Base-by-base conservation (phyloP, 140 eudicot species). In the Ambrosia hybrid region DNA sequence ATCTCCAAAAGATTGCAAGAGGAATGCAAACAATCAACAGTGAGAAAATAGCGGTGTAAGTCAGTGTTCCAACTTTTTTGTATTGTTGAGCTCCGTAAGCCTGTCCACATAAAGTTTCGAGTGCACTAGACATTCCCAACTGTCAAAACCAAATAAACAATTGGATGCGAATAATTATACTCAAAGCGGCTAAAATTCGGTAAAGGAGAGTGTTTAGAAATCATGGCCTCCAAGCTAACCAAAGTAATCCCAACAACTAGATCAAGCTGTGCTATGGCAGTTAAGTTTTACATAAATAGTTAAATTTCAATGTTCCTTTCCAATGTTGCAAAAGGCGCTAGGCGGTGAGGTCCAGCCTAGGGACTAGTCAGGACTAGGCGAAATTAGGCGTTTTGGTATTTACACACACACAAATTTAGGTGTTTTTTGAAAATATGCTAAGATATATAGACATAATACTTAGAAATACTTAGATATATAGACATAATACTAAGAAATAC, bases 71-170 rank as follows among this genome's bases (percentile, higher is more conserved):
- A 43, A 92, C 51, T 77, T 84, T 92, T 67, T 79, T 65, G 75
- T 89, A 93, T 61, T 93, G 98, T 53, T 85, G 82, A 67, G 98
- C 98, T 68, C 98, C 98, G 65, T 65, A 93, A 39, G 98, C 95
- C 68, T 93, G 98, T 60, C 98, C 98, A 68, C 96, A 81, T 51
- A 89, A 55, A 15, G 97, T 91, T 82, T 91, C 97, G 60, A 91
- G 75, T 13, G 89, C 97, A 81, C 91, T 86, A 5, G 95, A 85
- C 98, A 92, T 89, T 26, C 96, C 98, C 59, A 81, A 30, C 96
- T 89, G 88, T 79, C 53, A 30, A 70, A 45, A 46, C 37, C 37
- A 65, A 26, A 14, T 11, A 9, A 33, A 36, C 38, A 68, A 30
- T 30, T 7, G 2, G 1, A 30, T 68, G 49, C 6, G 51, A 43